Conservation (phyloP, 139 green algal genomes). For the Pleodorina starrii region DNA sequence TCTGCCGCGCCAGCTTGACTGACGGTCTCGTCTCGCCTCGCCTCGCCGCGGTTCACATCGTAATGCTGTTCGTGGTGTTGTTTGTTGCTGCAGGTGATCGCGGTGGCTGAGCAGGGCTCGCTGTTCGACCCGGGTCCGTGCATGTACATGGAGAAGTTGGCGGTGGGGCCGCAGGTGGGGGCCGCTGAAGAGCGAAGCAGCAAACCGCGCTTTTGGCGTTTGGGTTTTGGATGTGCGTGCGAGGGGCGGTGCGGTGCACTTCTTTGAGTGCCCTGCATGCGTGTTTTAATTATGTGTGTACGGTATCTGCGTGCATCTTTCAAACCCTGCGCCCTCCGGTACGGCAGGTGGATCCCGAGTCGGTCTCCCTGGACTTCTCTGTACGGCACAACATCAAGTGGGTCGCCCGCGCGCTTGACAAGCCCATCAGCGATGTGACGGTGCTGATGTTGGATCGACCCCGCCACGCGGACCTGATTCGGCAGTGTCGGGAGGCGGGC, state of each 20-base stretch:
- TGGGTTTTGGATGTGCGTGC: no score
- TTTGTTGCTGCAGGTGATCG: slow-evolving; percentile 82
- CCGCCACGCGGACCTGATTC: slow-evolving; percentile 55
- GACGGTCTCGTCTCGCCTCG: no score
- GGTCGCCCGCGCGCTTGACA: slow-evolving; percentile 75
- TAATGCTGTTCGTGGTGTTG: no score
- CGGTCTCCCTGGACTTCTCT: slow-evolving; percentile 70
- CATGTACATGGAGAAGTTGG: slow-evolving; percentile 85
- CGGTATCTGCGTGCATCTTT: no score
- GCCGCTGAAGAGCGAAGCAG: not conserved
- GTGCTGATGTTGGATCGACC: slow-evolving; percentile 86
- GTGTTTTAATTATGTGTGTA: no score
- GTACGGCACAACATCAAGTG: slow-evolving; percentile 76
- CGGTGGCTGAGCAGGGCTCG: slow-evolving; percentile 78
- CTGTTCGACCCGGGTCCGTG: slow-evolving; percentile 85
- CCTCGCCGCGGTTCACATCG: no score
- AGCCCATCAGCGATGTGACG: slow-evolving; percentile 83
- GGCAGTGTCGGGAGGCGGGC: slow-evolving; percentile 77
- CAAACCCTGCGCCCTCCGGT: no score
- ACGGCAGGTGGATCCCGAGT: slow-evolving; percentile 66
- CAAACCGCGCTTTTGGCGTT: no score
- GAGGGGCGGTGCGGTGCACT: no score
- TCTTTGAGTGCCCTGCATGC: no score
- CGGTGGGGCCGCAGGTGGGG: slow-evolving; percentile 62
- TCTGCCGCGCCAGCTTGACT: no score